Percentiles rank a stretch among this genome's conserved stretches.
phyloP scores from a whole-genome alignment of 768 basidiomycete species.

The Sistotremastrum suecicum region DNA sequence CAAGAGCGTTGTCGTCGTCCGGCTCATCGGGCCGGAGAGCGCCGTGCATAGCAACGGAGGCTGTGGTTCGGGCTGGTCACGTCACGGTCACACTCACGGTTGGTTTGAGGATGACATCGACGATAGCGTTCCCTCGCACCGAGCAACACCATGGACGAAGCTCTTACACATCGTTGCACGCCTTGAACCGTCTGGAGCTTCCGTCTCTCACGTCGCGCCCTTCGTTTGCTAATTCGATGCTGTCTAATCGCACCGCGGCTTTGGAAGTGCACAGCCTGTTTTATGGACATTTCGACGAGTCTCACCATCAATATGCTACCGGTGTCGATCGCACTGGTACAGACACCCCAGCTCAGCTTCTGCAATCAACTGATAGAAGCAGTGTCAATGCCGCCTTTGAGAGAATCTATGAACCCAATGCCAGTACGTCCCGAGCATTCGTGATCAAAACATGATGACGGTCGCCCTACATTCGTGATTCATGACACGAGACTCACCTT shows the following conservation, averaged over 20 bases:
- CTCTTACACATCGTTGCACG: too few species aligned
- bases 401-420: slow-evolving; percentile 57
- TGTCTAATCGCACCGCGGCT: slow-evolving; percentile 39
- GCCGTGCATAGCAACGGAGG: too few species aligned
- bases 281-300: slow-evolving; percentile 35
- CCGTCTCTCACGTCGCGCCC: slow-evolving; percentile 8
- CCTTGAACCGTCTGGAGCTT: too few species aligned
- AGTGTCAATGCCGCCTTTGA: slow-evolving; percentile 38
- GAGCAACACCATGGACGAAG: too few species aligned
- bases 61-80: too few species aligned
- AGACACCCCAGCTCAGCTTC: neutral
- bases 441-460: neutral
- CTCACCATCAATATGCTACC: slow-evolving; percentile 7
- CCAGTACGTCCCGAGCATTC: slow-evolving; percentile 31
- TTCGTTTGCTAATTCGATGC: slow-evolving; percentile 4
- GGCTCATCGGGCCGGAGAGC: too few species aligned
- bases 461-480: too few species aligned
- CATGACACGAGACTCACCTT: too few species aligned
- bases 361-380: neutral
- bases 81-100: too few species aligned
- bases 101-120: too few species aligned
- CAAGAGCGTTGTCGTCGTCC: too few species aligned
- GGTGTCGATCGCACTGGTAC: neutral
- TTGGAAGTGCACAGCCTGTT: slow-evolving; percentile 59
- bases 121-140: too few species aligned